These are phyloP conservation scores for Alternaria brassicae DNA, from an alignment of 2,329 filamentous ascomycete genomes.

Conservation along the genomic window DNA sequence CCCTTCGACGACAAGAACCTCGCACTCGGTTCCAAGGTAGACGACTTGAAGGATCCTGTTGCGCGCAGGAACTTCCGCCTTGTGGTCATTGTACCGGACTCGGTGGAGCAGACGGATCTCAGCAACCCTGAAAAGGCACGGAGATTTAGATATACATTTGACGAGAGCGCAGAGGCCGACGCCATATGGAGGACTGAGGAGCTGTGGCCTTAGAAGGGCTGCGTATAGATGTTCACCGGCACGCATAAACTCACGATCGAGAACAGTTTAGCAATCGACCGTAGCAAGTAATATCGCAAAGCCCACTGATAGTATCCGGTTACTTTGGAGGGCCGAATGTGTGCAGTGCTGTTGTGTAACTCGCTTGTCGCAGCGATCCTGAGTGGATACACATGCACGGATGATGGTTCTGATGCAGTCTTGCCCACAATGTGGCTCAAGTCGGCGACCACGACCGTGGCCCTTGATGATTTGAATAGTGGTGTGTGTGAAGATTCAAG, in stretches of 20 bases:
- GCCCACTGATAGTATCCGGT: not conserved
- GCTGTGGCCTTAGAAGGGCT: conserved; percentile 45
- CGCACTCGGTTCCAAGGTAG: conserved; percentile 68
- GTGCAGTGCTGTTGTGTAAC: conserved; percentile 4
- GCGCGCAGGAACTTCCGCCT: conserved; percentile 82
- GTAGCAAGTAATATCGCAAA: not conserved
- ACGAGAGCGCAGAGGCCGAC: conserved; percentile 49
- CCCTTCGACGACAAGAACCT: conserved; percentile 54
- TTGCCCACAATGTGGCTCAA: conserved; percentile 35
- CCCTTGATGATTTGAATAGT: not conserved
- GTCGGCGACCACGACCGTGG: conserved; percentile 34
- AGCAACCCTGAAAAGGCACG: conserved; percentile 68
- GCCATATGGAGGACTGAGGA: conserved; percentile 64
- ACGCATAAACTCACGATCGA: not conserved
- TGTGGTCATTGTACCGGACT: conserved; percentile 81
- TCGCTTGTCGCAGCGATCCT: not conserved
- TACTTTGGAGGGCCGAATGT: not conserved
- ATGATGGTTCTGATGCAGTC: conserved; percentile 15
- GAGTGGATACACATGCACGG: conserved; percentile 4
- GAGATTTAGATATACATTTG: conserved; percentile 72
- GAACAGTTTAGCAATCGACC: not conserved
- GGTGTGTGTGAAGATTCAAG: not conserved
- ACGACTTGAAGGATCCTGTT: conserved; percentile 71
- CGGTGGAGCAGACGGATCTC: conserved; percentile 78
- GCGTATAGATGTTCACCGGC: not conserved